Evolutionary conservation across 2,329 filamentous ascomycete species (phyloP).

Genomic region (Fusarium illudens): DNA sequence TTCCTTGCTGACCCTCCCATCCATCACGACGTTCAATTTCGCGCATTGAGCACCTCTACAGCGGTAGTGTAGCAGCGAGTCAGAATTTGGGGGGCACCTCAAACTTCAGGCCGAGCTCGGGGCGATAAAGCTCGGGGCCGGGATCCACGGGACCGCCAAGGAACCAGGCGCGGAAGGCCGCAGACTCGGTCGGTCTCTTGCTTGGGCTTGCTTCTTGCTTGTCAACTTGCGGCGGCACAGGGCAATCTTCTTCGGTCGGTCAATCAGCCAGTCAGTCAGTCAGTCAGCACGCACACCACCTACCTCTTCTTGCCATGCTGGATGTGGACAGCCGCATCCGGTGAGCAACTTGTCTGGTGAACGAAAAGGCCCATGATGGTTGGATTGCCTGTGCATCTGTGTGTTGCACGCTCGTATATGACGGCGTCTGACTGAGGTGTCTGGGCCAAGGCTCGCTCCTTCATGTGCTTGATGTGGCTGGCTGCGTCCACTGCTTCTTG

Average conservation of each 20-base stretch:
- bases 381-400: no score
- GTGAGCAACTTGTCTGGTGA: slow-evolving; percentile 16
- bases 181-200: slow-evolving; percentile 24
- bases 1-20: slow-evolving; percentile 25
- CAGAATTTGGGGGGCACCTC: slow-evolving; percentile 35
- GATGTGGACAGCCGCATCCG: slow-evolving; percentile 23
- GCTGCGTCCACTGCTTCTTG: slow-evolving; percentile 9
- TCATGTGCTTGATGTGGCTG: slow-evolving; percentile 13
- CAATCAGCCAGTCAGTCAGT: no score
- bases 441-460: slow-evolving; percentile 2
- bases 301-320: slow-evolving; percentile 1
- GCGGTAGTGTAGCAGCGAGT: slow-evolving; percentile 32
- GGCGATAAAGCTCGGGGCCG: slow-evolving; percentile 35
- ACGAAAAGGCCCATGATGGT: neutral
- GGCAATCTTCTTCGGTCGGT: neutral
- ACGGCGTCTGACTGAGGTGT: slow-evolving; percentile 6
- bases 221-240: slow-evolving; percentile 7
- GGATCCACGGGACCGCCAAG: slow-evolving; percentile 26
- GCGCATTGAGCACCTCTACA: slow-evolving; percentile 21
- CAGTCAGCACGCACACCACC: slow-evolving; percentile 16
- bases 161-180: slow-evolving; percentile 26
- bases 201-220: neutral
- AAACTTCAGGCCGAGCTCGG: slow-evolving; percentile 39
- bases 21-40: slow-evolving; percentile 21
- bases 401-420: slow-evolving; percentile 22